phyloP scores from a whole-genome alignment of 345 rosid genomes.

The Cardamine chenopodiifolia region DNA sequence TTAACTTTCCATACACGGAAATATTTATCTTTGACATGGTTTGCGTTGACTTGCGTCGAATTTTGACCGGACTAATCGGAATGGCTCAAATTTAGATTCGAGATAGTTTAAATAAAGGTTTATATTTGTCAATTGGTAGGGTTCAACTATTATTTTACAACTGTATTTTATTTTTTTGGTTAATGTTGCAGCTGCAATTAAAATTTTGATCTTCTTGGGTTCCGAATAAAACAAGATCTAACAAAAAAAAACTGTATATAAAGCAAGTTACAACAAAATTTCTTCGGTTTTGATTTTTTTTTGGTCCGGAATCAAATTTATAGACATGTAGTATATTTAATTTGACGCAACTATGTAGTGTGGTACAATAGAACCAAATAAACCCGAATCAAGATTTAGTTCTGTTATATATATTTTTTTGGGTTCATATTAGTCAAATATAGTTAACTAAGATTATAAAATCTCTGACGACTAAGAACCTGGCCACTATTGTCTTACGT shows the following conservation, averaged over 20 bases:
- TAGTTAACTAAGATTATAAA: too few relatives aligned
- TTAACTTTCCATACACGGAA: constrained; percentile 5
- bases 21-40: constrained; percentile 5
- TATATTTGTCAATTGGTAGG: background rate
- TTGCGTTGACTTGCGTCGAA: constrained; percentile 27
- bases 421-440: too few relatives aligned
- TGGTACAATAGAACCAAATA: too few relatives aligned
- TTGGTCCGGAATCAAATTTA: too few relatives aligned
- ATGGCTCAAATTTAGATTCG: background rate
- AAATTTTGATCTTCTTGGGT: background rate
- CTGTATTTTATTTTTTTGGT: background rate
- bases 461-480: background rate
- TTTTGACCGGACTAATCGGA: constrained; percentile 18
- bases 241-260: too few relatives aligned
- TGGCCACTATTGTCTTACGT: constrained; percentile 1
- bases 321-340: too few relatives aligned
- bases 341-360: too few relatives aligned
- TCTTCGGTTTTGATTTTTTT: too few relatives aligned
- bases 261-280: too few relatives aligned
- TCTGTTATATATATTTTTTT: too few relatives aligned
- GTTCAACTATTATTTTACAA: background rate
- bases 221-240: background rate
- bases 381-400: too few relatives aligned
- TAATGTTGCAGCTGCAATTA: background rate
- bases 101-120: background rate